phyloP scores from a whole-genome alignment of 1,139 yeast genomes.

The Suhomyces bokatorum region DNA sequence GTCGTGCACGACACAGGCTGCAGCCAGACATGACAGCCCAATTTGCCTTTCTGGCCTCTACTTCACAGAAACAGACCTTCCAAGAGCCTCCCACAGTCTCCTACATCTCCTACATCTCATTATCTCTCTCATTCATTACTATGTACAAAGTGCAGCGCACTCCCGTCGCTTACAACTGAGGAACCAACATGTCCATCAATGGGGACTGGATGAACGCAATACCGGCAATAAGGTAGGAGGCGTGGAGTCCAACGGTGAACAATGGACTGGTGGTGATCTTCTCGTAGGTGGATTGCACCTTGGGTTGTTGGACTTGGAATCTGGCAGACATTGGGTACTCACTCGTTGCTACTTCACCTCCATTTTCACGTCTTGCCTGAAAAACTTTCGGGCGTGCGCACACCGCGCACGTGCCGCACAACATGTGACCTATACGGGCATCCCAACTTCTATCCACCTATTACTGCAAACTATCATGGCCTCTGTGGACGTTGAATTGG shows the following conservation, averaged over 20 bases:
- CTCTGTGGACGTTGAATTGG: conserved; percentile 28
- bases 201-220: conserved; percentile 76
- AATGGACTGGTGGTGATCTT: conserved; percentile 61
- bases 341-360: background rate
- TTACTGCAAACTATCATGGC: conserved; percentile 22
- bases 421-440: background rate
- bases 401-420: background rate
- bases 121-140: background rate
- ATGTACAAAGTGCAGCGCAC: conserved; percentile 1
- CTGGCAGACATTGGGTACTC: conserved; percentile 19
- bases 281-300: conserved; percentile 43
- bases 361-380: background rate
- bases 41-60: background rate
- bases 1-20: too few relatives aligned
- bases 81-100: too few relatives aligned
- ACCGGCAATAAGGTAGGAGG: conserved; percentile 67
- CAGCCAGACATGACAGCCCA: too few relatives aligned
- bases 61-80: background rate
- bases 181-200: conserved; percentile 78
- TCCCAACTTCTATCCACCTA: background rate
- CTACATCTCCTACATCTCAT: background rate
- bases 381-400: background rate
- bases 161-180: conserved; percentile 51
- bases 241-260: conserved; percentile 64
- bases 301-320: conserved; percentile 17